These are phyloP conservation scores for Achaetomium macrosporum DNA, from an alignment of 2,329 filamentous ascomycete genomes.

Conservation along the genomic window DNA sequence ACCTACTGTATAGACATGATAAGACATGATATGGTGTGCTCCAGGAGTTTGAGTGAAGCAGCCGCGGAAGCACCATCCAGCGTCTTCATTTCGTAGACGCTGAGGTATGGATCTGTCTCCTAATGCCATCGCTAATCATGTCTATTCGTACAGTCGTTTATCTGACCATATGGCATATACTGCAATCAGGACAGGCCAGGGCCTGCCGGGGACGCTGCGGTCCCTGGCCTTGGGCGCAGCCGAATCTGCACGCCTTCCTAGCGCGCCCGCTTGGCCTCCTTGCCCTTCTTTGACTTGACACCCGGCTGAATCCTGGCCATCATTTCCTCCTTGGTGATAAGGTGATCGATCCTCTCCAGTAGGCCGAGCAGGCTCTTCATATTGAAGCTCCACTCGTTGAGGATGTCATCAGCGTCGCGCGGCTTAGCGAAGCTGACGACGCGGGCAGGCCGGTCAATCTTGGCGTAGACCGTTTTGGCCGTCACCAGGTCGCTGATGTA, in stretches of 20 bases:
- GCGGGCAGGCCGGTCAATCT: slow-evolving; percentile 89
- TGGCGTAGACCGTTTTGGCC: slow-evolving; percentile 95
- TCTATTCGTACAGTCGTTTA: slow-evolving; percentile 21
- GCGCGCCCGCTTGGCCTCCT: slow-evolving; percentile 32
- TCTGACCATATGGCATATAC: slow-evolving; percentile 1
- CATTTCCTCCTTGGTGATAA: slow-evolving; percentile 99
- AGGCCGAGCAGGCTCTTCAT: slow-evolving; percentile 68
- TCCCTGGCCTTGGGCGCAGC: not conserved
- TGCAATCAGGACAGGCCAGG: not conserved
- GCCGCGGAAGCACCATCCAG: too few species aligned
- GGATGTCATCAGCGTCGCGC: slow-evolving; percentile 85
- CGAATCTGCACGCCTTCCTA: not conserved
- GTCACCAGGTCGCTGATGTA: slow-evolving; percentile 97
- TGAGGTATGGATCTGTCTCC: too few species aligned
- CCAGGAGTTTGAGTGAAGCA: too few species aligned
- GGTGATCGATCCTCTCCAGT: slow-evolving; percentile 82
- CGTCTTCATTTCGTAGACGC: too few species aligned
- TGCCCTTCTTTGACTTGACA: slow-evolving; percentile 34
- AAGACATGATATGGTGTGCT: too few species aligned
- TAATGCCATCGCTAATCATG: slow-evolving; percentile 9
- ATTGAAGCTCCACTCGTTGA: slow-evolving; percentile 98
- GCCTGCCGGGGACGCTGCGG: not conserved
- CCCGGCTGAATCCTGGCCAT: slow-evolving; percentile 90
- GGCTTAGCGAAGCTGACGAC: slow-evolving; percentile 94
- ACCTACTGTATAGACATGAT: too few species aligned